Evolutionary conservation across 371 early-diverging fungal species (phyloP).

Genomic region (Choanephora cucurbitarum): DNA sequence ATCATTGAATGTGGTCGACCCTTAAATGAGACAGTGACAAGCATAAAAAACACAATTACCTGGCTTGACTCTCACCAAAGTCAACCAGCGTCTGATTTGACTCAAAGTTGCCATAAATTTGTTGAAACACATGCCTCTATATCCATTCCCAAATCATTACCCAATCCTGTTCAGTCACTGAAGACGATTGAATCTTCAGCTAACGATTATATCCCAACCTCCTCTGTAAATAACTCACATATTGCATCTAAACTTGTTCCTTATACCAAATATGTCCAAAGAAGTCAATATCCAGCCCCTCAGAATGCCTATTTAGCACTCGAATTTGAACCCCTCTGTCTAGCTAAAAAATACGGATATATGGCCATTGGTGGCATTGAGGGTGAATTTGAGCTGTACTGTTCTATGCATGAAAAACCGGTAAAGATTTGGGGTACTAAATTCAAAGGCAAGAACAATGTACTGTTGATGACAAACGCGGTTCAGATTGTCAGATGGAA

Average conservation of each 20-base stretch:
- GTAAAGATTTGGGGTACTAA: conserved; percentile 46
- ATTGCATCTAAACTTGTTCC: conserved; percentile 30
- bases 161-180: no score
- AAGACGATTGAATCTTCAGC: conserved; percentile 1
- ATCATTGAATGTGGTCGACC: conserved; percentile 54
- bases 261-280: conserved; percentile 50
- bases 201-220: conserved; percentile 6
- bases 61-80: conserved; percentile 25
- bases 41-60: conserved; percentile 15
- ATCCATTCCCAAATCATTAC: conserved; percentile 5
- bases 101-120: conserved; percentile 5
- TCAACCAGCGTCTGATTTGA: neutral
- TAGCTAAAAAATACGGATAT: conserved; percentile 58
- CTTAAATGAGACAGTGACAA: neutral
- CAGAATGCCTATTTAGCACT: conserved; percentile 33
- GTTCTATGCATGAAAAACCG: conserved; percentile 40
- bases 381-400: conserved; percentile 52
- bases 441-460: conserved; percentile 39
- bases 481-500: conserved; percentile 59
- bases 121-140: conserved; percentile 28
- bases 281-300: conserved; percentile 36
- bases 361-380: conserved; percentile 56
- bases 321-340: conserved; percentile 48
- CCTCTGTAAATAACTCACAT: conserved; percentile 12
- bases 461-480: conserved; percentile 54